Evolutionary conservation across 768 basidiomycete species (phyloP).

Genomic region (Coprinopsis strossmayeri): DNA sequence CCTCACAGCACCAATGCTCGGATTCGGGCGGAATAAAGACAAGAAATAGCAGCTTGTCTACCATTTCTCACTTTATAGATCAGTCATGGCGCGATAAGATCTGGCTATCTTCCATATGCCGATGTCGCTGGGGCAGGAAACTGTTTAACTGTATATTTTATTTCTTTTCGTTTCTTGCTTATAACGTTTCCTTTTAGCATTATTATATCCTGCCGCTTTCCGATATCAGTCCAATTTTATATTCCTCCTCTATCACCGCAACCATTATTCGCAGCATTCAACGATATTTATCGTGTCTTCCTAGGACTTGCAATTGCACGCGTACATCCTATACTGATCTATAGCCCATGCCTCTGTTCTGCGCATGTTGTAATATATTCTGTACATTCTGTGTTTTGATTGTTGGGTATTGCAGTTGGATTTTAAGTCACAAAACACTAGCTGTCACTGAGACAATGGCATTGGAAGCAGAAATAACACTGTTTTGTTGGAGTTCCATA

Average conservation of each 20-base stretch:
- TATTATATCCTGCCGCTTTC: not conserved
- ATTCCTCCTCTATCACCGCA: too few species aligned
- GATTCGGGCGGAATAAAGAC: constrained; percentile 44
- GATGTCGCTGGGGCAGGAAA: not conserved
- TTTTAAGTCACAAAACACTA: too few species aligned
- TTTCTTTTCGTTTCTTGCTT: not conserved
- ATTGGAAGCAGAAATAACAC: too few species aligned
- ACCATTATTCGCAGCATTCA: not conserved
- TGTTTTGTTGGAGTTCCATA: too few species aligned
- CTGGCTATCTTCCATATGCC: too few species aligned
- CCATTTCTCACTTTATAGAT: not conserved
- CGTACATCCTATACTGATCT: constrained; percentile 5
- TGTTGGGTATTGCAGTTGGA: not conserved
- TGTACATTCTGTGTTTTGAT: not conserved
- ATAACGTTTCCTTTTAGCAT: not conserved
- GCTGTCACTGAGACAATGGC: too few species aligned
- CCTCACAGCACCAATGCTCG: constrained; percentile 54
- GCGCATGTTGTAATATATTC: not conserved
- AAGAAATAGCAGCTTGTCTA: constrained; percentile 27
- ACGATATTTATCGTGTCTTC: not conserved
- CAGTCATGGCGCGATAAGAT: too few species aligned
- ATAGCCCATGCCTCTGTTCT: not conserved
- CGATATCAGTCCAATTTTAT: too few species aligned
- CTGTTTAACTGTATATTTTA: not conserved
- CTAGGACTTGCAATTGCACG: not conserved